These are phyloP conservation scores for Pseudozyma hubeiensis DNA, from an alignment of 1,284 basidiomycete species.

Conservation along the genomic window DNA sequence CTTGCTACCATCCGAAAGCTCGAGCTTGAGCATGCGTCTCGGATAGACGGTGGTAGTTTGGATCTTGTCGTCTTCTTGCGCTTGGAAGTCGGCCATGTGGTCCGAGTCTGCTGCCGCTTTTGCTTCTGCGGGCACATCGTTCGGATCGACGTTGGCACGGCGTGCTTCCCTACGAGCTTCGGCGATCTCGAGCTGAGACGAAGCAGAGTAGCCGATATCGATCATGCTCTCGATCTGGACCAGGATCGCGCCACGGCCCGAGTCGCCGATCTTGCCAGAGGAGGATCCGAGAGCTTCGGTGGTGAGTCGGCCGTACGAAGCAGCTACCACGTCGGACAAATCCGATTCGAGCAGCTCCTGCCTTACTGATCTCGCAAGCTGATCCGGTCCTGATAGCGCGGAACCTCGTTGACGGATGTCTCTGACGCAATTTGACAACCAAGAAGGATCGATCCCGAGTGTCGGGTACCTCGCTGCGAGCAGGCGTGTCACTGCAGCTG, in stretches of 20 bases:
- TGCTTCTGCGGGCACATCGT: constrained; percentile 15
- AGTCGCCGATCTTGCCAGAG: constrained; percentile 21
- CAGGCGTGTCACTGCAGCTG: constrained; percentile 33
- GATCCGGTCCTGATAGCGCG: constrained; percentile 10
- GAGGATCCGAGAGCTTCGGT: background rate
- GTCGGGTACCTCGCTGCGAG: constrained; percentile 45
- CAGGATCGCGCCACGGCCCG: constrained; percentile 16
- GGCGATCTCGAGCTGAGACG: constrained; percentile 44
- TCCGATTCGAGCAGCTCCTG: constrained; percentile 39
- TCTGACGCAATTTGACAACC: constrained; percentile 29
- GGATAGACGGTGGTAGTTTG: constrained; percentile 87
- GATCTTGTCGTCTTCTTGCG: constrained; percentile 43
- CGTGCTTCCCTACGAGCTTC: constrained; percentile 39
- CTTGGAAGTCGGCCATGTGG: constrained; percentile 50
- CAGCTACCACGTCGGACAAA: constrained; percentile 12
- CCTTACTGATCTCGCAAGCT: constrained; percentile 36
- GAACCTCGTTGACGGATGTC: constrained; percentile 8
- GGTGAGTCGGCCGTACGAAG: constrained; percentile 14
- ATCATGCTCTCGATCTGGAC: constrained; percentile 46
- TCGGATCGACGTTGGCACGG: constrained; percentile 34
- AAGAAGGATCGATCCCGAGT: constrained; percentile 20
- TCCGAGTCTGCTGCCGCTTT: constrained; percentile 15
- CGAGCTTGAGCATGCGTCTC: constrained; percentile 89
- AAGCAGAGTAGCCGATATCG: constrained; percentile 41
- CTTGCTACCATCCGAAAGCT: constrained; percentile 87